These are phyloP conservation scores for Trichoderma sp. DNA, from an alignment of 2,329 filamentous ascomycete species.

Conservation along the genomic window DNA sequence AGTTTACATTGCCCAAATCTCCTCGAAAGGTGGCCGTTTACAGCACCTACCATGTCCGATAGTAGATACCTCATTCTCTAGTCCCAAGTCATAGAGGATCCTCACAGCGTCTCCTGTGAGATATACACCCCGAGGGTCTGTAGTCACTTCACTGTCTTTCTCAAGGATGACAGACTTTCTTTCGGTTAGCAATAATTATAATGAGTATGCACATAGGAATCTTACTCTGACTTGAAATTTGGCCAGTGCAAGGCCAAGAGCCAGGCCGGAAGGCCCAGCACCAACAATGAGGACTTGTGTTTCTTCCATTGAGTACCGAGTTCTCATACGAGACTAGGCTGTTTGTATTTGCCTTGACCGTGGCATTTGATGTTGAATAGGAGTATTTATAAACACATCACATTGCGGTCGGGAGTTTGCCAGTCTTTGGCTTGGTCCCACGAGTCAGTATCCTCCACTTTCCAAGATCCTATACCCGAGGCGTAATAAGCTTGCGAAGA, in stretches of 20 bases:
- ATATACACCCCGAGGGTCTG: conserved; percentile 19
- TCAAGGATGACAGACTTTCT: neutral
- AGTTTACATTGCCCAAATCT: neutral
- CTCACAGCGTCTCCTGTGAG: conserved; percentile 19
- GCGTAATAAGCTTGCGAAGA: no score
- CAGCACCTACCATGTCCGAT: conserved; percentile 32
- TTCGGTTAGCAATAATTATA: neutral
- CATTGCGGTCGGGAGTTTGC: neutral
- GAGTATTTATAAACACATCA: neutral
- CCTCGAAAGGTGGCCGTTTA: neutral
- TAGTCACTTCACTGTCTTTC: neutral
- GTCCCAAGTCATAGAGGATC: conserved; percentile 12
- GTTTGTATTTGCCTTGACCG: neutral
- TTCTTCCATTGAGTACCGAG: neutral
- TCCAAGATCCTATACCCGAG: neutral
- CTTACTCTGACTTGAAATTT: neutral
- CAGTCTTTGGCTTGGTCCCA: neutral
- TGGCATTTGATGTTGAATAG: neutral
- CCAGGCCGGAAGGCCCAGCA: neutral
- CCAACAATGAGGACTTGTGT: neutral
- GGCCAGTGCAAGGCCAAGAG: neutral
- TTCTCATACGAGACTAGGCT: neutral
- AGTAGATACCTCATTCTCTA: neutral
- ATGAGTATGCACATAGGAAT: neutral
- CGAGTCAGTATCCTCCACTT: neutral